Base-by-base conservation (phyloP, 2,329 filamentous ascomycete species). In the Colletotrichum musae region DNA sequence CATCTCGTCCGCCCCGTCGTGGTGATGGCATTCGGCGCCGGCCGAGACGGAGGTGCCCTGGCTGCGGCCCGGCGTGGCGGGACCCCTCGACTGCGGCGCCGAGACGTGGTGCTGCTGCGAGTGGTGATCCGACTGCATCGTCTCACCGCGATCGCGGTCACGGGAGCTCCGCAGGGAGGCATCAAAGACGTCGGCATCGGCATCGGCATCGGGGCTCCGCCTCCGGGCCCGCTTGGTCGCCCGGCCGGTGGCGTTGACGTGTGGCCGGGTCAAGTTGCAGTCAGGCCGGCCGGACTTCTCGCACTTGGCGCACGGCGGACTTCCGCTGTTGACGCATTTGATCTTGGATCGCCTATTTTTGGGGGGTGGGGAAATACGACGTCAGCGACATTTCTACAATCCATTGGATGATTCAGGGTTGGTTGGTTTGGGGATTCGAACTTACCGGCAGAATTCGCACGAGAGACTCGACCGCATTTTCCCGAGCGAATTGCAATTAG, bases 381-480 rank as follows among this genome's bases (percentile, higher is more conserved):
- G 56, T 66, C 16, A 66, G 62, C 56, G 12, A 28, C 18, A 36
- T 15, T 18, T 24, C 21, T 59, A 51, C 32, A 51, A 56, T 36
- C 56, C 41, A 56, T 59, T 41, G 28, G 66, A 18, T 36, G 43
- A 54, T 43, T 6, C 4, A 24, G 6, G 39, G 32, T 36, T 36
- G 32, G 32, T 10, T 36, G 18, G 50, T 39, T 36, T n/a, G 50
- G 16, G 10, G 13, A 58, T 47, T 16, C 2, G 7, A 28, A 71
- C 75, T 71, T 70, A 79, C 79, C 79, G 72, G 60, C 79, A 80
- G 41, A 72, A 71, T 41, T 80, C 78, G 70, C 78, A 80, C 2
- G 78, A 80, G 21, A 80, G 45, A 66, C 78, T 80, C 24, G 79
- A 78, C 0, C 79, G 71, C 79, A 80, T 80, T 32, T 54, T 24